Conservation (phyloP, 1,284 basidiomycete genomes). For the Irpex rosettiformis region DNA sequence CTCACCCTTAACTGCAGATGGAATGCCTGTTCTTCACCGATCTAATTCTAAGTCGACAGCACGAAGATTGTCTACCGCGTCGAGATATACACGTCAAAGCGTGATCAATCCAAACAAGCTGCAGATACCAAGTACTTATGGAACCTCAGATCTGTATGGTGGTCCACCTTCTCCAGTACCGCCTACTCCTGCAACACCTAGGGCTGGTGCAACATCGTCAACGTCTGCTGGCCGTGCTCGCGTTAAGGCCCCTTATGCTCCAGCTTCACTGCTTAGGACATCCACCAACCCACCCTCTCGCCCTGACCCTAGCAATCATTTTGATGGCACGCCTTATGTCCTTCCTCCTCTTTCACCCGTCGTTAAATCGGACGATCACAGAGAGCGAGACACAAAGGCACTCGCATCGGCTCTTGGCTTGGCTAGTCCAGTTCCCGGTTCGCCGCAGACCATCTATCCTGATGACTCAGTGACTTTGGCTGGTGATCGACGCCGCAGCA, state of each 20-base stretch:
- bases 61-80: conserved; percentile 21
- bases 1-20: conserved; percentile 43
- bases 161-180: conserved; percentile 43
- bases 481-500: conserved; percentile 31
- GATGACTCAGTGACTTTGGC: conserved; percentile 68
- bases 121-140: conserved; percentile 9
- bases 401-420: conserved; percentile 54
- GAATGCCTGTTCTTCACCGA: conserved; percentile 31
- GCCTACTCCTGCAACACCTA: conserved; percentile 12
- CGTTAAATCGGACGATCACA: conserved; percentile 40
- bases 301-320: conserved; percentile 23
- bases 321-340: conserved; percentile 27
- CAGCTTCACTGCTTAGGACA: conserved; percentile 52
- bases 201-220: conserved; percentile 24
- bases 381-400: conserved; percentile 48
- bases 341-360: conserved; percentile 30
- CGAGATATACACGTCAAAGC: conserved; percentile 26
- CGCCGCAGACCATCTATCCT: conserved; percentile 61
- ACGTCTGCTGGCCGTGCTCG: conserved; percentile 49
- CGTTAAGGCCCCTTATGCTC: conserved; percentile 63
- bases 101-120: conserved; percentile 11
- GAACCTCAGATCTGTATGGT: conserved; percentile 38
- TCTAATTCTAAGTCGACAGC: conserved; percentile 21
- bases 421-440: conserved; percentile 31
- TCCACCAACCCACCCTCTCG: conserved; percentile 24